Evolutionary conservation across 805 yeast genomes (phyloP).

Genomic region (Teunomyces kruisii): DNA sequence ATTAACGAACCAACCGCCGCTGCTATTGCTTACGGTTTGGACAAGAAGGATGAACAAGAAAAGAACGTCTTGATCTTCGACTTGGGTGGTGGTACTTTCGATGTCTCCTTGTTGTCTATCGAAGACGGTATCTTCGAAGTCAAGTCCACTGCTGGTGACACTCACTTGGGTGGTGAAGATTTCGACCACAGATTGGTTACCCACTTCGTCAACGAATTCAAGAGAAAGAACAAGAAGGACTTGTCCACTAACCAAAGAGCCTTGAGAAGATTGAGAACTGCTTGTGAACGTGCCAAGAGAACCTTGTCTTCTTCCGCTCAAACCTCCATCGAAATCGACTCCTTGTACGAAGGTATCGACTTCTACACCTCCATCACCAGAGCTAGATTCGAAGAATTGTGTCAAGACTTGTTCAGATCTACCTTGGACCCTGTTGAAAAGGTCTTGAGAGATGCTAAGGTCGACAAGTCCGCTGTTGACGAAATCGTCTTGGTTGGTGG

Average conservation of each 20-base stretch:
- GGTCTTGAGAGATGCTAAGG: slow-evolving; percentile 86
- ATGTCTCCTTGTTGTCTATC: slow-evolving; percentile 46
- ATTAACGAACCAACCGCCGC: slow-evolving; percentile 36
- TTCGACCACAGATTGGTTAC: slow-evolving; percentile 94
- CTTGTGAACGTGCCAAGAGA: slow-evolving; percentile 99
- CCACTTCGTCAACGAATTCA: slow-evolving; percentile 92
- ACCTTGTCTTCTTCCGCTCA: slow-evolving; percentile 94
- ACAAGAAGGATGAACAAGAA: slow-evolving; percentile 58
- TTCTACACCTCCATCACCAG: slow-evolving; percentile 95
- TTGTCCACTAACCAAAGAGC: slow-evolving; percentile 93
- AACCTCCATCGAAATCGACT: slow-evolving; percentile 93
- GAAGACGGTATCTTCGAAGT: slow-evolving; percentile 52
- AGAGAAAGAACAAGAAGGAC: slow-evolving; percentile 97
- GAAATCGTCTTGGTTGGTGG: slow-evolving; percentile 97
- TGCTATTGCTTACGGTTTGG: slow-evolving; percentile 42
- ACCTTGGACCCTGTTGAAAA: slow-evolving; percentile 94
- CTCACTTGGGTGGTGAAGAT: slow-evolving; percentile 94
- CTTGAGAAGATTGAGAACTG: slow-evolving; percentile 96
- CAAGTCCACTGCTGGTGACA: slow-evolving; percentile 51
- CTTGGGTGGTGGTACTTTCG: slow-evolving; percentile 48
- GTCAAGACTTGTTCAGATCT: slow-evolving; percentile 91
- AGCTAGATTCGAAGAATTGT: slow-evolving; percentile 96
- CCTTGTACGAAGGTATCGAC: slow-evolving; percentile 91
- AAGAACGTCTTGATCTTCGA: slow-evolving; percentile 54
- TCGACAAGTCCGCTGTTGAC: slow-evolving; percentile 85